Percentiles rank a stretch among this genome's conserved stretches.
phyloP scores from a whole-genome alignment of 768 basidiomycete genomes.

The Trametes punicea region DNA sequence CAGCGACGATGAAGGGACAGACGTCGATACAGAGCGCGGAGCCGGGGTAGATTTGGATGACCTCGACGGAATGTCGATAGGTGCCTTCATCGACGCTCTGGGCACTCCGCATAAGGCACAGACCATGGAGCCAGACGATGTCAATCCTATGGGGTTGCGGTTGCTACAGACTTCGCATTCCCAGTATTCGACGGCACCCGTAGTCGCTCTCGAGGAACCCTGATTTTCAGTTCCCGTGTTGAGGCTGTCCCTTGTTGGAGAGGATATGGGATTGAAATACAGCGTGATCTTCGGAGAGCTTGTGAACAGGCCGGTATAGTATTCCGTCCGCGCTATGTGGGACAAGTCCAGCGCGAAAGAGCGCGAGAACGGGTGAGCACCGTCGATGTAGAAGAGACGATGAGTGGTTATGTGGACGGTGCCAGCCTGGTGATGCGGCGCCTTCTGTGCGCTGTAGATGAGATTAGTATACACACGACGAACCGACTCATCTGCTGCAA shows the following conservation, averaged over 20 bases:
- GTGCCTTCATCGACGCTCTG: conserved; percentile 32
- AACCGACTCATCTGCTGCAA: no score
- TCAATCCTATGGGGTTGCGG: conserved; percentile 73
- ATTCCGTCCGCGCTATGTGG: conserved; percentile 70
- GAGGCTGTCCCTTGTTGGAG: conserved; percentile 8
- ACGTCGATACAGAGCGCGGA: conserved; percentile 37
- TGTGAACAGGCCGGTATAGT: conserved; percentile 87
- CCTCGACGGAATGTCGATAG: conserved; percentile 25
- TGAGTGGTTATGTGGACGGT: conserved; percentile 74
- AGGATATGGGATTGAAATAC: conserved; percentile 41
- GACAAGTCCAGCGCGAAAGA: conserved; percentile 72
- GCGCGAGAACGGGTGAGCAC: conserved; percentile 40
- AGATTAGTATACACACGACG: conserved; percentile 23
- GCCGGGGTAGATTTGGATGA: background rate
- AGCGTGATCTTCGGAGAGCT: conserved; percentile 89
- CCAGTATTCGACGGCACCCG: conserved; percentile 54
- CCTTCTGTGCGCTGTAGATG: conserved; percentile 69
- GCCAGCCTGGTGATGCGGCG: conserved; percentile 74
- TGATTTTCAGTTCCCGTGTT: background rate
- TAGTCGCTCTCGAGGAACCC: conserved; percentile 14
- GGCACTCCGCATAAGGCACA: conserved; percentile 86
- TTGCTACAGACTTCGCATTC: conserved; percentile 87
- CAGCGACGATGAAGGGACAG: conserved; percentile 39
- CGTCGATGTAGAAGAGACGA: conserved; percentile 79
- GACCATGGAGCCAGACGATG: conserved; percentile 61